Conservation (phyloP, 2,329 filamentous ascomycete species). For the Hirsutella thompsonii region DNA sequence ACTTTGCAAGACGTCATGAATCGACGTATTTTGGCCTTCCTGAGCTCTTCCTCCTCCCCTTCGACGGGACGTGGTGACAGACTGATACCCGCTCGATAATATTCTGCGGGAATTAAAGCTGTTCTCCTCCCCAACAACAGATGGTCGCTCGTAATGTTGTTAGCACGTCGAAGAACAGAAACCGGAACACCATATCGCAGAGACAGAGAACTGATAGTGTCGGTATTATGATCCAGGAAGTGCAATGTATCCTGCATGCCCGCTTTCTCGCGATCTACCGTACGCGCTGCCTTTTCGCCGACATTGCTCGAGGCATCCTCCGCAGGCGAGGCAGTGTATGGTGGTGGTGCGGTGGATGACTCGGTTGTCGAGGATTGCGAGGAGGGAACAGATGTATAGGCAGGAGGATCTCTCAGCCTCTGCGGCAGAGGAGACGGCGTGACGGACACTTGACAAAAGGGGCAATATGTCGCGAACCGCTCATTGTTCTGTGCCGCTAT, state of each 20-base stretch:
- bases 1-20: conserved; percentile 76
- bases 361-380: conserved; percentile 11
- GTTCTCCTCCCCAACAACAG: conserved; percentile 57
- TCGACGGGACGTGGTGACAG: conserved; percentile 60
- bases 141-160: conserved; percentile 60
- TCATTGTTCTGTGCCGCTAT: conserved; percentile 41
- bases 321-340: conserved; percentile 17
- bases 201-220: conserved; percentile 55
- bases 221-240: conserved; percentile 57
- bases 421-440: conserved; percentile 43
- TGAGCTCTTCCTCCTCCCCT: conserved; percentile 59
- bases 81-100: conserved; percentile 53
- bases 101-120: conserved; percentile 56
- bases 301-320: neutral
- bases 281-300: conserved; percentile 13
- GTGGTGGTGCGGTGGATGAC: conserved; percentile 21
- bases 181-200: conserved; percentile 59
- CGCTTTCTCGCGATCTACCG: conserved; percentile 17
- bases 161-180: conserved; percentile 47
- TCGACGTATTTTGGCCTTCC: conserved; percentile 57
- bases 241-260: conserved; percentile 55
- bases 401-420: conserved; percentile 55
- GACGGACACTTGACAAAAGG: conserved; percentile 64
- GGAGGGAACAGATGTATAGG: conserved; percentile 35
- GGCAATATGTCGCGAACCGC: conserved; percentile 54